Evolutionary conservation across 164 flowering plant genomes (phyloP).

Genomic region (Piper betle): DNA sequence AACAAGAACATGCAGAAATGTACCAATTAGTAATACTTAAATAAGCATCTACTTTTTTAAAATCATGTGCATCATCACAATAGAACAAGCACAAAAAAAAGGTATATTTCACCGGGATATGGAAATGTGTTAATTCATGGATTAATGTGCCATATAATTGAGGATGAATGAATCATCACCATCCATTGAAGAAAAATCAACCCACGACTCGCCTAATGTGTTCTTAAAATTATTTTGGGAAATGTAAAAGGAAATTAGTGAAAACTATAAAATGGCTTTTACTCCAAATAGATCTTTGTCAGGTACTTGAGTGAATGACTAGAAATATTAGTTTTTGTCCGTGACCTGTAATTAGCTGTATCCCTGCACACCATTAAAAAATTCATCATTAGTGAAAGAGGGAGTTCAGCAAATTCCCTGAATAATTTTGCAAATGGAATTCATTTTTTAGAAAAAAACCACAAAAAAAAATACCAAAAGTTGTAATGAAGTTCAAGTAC

Average conservation of each 20-base stretch:
- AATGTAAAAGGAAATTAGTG: background rate
- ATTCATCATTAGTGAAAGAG: conserved; percentile 1
- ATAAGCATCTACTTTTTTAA: too few species aligned
- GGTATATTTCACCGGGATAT: background rate
- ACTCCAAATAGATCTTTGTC: conserved; percentile 54
- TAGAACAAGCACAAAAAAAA: background rate
- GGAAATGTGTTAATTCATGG: background rate
- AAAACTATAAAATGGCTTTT: conserved; percentile 14
- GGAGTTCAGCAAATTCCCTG: background rate
- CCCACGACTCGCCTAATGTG: background rate
- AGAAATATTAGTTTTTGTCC: conserved; percentile 58
- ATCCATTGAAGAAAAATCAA: background rate
- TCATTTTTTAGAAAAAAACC: background rate
- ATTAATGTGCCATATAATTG: background rate
- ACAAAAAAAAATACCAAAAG: too few species aligned
- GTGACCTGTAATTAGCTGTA: conserved; percentile 56
- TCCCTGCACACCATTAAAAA: conserved; percentile 31
- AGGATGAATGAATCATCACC: background rate
- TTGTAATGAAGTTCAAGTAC: background rate
- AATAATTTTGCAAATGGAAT: background rate
- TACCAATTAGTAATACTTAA: too few species aligned
- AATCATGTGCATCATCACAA: too few species aligned
- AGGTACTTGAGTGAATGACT: conserved; percentile 78
- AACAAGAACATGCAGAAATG: too few species aligned
- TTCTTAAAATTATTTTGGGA: background rate